Conservation (phyloP, 768 basidiomycete genomes). For the Leccinum incarnatum region DNA sequence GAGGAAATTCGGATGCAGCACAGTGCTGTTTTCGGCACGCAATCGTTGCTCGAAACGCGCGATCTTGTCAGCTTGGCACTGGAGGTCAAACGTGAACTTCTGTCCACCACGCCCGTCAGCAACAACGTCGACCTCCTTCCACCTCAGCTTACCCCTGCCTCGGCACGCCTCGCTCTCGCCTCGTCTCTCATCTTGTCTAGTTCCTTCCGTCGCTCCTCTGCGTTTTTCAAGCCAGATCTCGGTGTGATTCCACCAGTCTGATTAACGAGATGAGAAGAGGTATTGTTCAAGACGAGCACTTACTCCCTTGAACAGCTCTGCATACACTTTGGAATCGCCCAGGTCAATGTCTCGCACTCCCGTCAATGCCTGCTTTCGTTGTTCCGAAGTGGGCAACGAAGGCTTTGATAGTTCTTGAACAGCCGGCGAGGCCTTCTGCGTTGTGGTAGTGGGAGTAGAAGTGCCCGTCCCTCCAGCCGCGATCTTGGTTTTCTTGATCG, state of each 20-base stretch:
- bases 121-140: background rate
- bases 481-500: conserved; percentile 68
- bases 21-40: conserved; percentile 47
- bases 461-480: conserved; percentile 19
- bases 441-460: conserved; percentile 22
- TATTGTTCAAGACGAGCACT: conserved; percentile 14
- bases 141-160: conserved; percentile 49
- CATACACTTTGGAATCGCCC: conserved; percentile 60
- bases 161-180: conserved; percentile 52
- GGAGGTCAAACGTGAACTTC: conserved; percentile 53
- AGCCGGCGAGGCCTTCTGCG: conserved; percentile 21
- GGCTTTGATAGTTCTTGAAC: conserved; percentile 28
- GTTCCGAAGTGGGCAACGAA: conserved; percentile 25
- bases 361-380: conserved; percentile 41
- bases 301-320: conserved; percentile 59
- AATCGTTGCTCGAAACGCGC: conserved; percentile 59
- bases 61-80: conserved; percentile 60
- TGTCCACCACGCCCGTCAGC: conserved; percentile 24
- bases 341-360: conserved; percentile 61
- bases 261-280: background rate
- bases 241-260: conserved; percentile 46
- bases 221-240: conserved; percentile 45
- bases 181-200: conserved; percentile 70
- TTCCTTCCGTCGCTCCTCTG: conserved; percentile 70
- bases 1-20: conserved; percentile 59